Evolutionary conservation across 805 yeast species (phyloP).

Genomic region (Wickerhamiella spandovensis): DNA sequence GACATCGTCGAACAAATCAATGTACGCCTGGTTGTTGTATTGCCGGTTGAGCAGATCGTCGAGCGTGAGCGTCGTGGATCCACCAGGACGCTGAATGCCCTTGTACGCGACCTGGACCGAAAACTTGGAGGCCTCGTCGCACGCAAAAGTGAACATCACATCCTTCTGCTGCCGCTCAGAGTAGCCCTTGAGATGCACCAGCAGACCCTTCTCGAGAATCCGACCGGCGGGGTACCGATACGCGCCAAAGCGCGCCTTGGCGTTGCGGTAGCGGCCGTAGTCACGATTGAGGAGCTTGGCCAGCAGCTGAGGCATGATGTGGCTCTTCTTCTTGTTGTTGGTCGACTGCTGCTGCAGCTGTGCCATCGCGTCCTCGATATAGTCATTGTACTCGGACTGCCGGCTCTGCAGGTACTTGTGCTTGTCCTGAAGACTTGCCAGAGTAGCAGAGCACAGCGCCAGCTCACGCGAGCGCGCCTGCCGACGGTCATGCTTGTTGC

Average conservation of each 20-base stretch:
- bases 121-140: slow-evolving; percentile 61
- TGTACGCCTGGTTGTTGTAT: slow-evolving; percentile 44
- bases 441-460: slow-evolving; percentile 31
- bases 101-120: slow-evolving; percentile 65
- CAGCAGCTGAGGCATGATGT: slow-evolving; percentile 7
- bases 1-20: slow-evolving; percentile 52
- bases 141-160: slow-evolving; percentile 59
- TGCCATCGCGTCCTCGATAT: slow-evolving; percentile 39
- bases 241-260: slow-evolving; percentile 44
- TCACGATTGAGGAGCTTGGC: background rate
- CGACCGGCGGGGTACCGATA: slow-evolving; percentile 65
- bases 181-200: slow-evolving; percentile 46
- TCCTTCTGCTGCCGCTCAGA: slow-evolving; percentile 41
- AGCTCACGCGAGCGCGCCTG: slow-evolving; percentile 35
- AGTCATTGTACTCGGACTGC: slow-evolving; percentile 31
- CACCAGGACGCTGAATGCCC: slow-evolving; percentile 40
- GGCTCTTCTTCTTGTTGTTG: slow-evolving; percentile 21
- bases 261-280: slow-evolving; percentile 28
- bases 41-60: slow-evolving; percentile 63
- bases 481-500: slow-evolving; percentile 40
- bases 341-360: slow-evolving; percentile 32
- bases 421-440: slow-evolving; percentile 34
- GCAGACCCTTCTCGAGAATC: slow-evolving; percentile 57
- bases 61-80: slow-evolving; percentile 41
- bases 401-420: slow-evolving; percentile 31